Base-by-base conservation (phyloP, 2,329 filamentous ascomycete genomes). In the Bipolaris gigantea region DNA sequence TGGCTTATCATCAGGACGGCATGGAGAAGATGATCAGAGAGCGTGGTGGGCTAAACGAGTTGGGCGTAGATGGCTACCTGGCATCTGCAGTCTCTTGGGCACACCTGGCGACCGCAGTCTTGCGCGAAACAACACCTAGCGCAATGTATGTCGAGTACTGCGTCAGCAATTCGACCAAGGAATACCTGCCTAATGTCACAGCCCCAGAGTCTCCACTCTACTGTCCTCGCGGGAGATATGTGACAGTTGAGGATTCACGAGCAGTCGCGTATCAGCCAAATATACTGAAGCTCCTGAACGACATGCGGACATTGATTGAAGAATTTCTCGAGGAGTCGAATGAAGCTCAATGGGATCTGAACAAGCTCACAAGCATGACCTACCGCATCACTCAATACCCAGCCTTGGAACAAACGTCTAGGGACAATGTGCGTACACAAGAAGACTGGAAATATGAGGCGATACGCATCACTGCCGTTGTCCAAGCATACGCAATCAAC, bases 141-240 rank as follows among this genome's bases (percentile, higher is more conserved):
- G 7, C 44, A 4, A 62, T 71, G n/a, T 75, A 73, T 51, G 18
- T 49, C 10, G 62, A 71, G 15, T 69, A 67, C 39, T 66, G 60
- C 44, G n/a, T 55, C 5, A 38, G 57, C 8, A 46, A 50, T 4
- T 62, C 60, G 25, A 27, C 42, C 0, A 65, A 47, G 10, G 43
- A n/a, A 13, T 65, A 71, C 23, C 52, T 54, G 5, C 40, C 45
- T 16, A 64, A 55, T 2, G 62, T 59, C 7, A 63, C 59, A 4
- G 58, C 73, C 27, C 73, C 73, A 0, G 73, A 75, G 36, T 75
- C 72, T 1, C 73, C 73, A 5, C 54, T 76, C 0, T 75, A 69
- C 50, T 66, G 62, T 34, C 72, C 73, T 7, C 63, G 64, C 11
- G 38, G 21, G 0, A 60, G 56, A 5, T 73, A 69, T 34, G 53